Conservation (phyloP, 306 rosid genomes). For the Castanea crenata region DNA sequence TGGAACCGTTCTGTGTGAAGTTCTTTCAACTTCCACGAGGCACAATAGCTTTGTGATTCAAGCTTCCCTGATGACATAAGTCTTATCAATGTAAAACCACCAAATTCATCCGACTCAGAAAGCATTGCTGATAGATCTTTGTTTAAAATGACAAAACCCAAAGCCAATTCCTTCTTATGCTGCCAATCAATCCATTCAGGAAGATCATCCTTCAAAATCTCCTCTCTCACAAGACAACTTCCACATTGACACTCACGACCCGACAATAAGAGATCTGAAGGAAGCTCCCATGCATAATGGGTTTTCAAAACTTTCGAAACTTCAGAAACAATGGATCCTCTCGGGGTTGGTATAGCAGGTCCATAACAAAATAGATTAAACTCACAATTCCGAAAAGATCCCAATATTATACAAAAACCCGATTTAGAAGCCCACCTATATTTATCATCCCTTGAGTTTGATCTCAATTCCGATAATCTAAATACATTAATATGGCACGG, state of each 20-base stretch:
- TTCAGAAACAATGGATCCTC: conserved; percentile 34
- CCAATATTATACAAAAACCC: conserved; percentile 67
- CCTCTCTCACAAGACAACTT: conserved; percentile 58
- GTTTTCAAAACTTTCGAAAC: conserved; percentile 29
- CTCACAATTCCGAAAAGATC: conserved; percentile 63
- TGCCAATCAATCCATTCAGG: conserved; percentile 77
- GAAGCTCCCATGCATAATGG: conserved; percentile 66
- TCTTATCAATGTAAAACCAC: conserved; percentile 64
- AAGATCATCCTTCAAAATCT: conserved; percentile 53
- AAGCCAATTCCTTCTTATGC: conserved; percentile 62
- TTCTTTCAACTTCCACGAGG: conserved; percentile 44
- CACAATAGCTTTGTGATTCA: conserved; percentile 62
- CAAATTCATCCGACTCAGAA: conserved; percentile 47
- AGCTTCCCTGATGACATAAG: conserved; percentile 63
- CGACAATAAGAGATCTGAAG: conserved; percentile 47
- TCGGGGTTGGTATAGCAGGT: conserved; percentile 34
- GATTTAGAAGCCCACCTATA: conserved; percentile 54
- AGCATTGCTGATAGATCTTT: conserved; percentile 43
- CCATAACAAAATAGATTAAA: conserved; percentile 63
- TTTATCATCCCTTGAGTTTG: conserved; percentile 34
- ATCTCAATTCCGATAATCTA: conserved; percentile 60
- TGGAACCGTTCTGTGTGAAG: conserved; percentile 25
- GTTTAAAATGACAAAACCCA: conserved; percentile 61
- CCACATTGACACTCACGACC: conserved; percentile 49
- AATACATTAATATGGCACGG: conserved; percentile 44